Base-by-base conservation (phyloP, 208 protist genomes). In the Crithidia expoeki region DNA sequence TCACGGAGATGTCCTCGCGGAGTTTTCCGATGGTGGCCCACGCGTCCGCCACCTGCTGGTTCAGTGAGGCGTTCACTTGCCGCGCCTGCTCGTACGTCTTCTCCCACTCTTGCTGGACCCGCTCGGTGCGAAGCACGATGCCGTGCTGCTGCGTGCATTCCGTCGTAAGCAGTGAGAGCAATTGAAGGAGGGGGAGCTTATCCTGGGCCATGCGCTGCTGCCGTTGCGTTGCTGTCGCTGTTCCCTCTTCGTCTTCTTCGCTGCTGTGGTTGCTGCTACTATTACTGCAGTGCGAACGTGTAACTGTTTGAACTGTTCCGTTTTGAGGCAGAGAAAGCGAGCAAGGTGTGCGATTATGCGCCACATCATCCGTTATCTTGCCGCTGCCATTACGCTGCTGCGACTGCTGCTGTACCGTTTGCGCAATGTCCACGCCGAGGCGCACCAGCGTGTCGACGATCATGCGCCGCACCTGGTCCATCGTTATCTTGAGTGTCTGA, bases 21-120 rank as follows among this genome's bases (percentile, higher is more conserved):
- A 90, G 67, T 23, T 71, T 60, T 16, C 84, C 85, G 44, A 86
- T 83, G 4, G 58, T 81, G 36, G 68, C 60, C 88, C 82, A 90
- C 17, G 84, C 84, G 27, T 94, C 90, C 40, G 32, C 68, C 4
- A 92, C 36, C 68, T 94, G 90, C 60, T 80, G 66, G 62, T 88
- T 83, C 5, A 94, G 70, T 4, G 83, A 77, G 30, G 81, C 77
- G 70, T 95, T 95, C 19, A 93, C 86, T 16, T 69, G 68, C 5
- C 82, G 72, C 9, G 88, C 90, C 68, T 95, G 61, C 68, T 87
- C 82, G 71, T 94, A 95, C n/a, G 90, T 94, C 34, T 75, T 63
- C 69, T 90, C 90, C 90, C 87, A 93, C 74, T 93, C 84, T 59
- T 74, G 77, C 66, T 93, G 82, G 46, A 91, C 64, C 17, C 60